Base-by-base conservation (phyloP, 164 flowering plant genomes). In the Hamamelis virginiana region DNA sequence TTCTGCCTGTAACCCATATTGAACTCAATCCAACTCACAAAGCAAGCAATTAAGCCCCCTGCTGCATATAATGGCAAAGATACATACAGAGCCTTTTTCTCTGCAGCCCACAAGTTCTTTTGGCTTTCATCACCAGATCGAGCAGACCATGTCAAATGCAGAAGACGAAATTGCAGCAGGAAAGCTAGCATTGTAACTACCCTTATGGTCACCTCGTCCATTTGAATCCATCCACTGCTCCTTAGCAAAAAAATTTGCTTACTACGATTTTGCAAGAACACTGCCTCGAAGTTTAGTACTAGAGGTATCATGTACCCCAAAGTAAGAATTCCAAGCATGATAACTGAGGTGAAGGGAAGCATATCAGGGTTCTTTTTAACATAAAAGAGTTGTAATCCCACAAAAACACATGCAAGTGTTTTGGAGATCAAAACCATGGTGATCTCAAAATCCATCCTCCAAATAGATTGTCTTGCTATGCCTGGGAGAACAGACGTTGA, bases 381-480 rank as follows among this genome's bases (percentile, higher is more conserved):
- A 69, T 86, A 77, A 52, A 78, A 72, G 57, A 89, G 65, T 64
- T 91, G 96, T 15, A 78, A 68, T 14, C 61, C 88, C 22, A 78
- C 65, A 64, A 86, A 87, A 41, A 87, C 28, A 46, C 91, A 89
- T 5, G 76, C 67, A 23, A 87, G 69, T 4, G 94, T 86, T 70
- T 80, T 83, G 9, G 94, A 80, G 48, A 84, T 73, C 65, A 89
- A 74, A 59, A 78, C 87, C 86, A 87, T 77, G 47, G 64, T 68
- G 65, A 82, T 78, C 83, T 91, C 93, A 51, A 80, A 56, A 72
- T 87, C 91, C 87, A 87, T 80, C 71, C 88, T 81, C 85, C 78
- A 76, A 27, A 85, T 56, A 1, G 82, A 76, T 27, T 67, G 21
- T 47, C 25, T 62, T 0, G 79, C n/a, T n/a, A 79, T 23, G 60